Evolutionary conservation across 2,329 filamentous ascomycete genomes (phyloP).

Genomic region (Curvularia verruculosa): DNA sequence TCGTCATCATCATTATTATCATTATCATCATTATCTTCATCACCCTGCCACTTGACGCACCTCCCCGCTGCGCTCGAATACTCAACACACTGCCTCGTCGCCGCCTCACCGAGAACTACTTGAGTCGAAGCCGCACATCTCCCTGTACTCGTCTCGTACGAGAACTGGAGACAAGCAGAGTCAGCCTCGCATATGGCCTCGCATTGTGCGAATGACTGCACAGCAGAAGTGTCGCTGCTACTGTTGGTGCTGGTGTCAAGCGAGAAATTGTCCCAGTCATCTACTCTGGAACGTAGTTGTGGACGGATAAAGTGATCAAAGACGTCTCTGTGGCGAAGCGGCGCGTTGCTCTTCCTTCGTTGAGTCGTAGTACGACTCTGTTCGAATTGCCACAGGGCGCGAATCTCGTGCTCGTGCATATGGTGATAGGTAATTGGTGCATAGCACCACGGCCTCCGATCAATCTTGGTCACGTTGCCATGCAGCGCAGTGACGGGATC

Average conservation of each 20-base stretch:
- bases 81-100: slow-evolving; percentile 4
- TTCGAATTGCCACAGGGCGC: slow-evolving; percentile 54
- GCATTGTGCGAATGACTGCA: slow-evolving; percentile 1
- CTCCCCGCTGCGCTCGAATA: slow-evolving; percentile 5
- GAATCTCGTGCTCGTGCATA: slow-evolving; percentile 51
- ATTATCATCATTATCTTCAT: background rate
- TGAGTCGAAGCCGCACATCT: slow-evolving; percentile 1
- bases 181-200: background rate
- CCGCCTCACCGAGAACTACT: background rate
- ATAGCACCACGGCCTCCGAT: slow-evolving; percentile 55
- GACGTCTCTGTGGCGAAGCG: slow-evolving; percentile 11
- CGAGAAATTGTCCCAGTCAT: slow-evolving; percentile 11
- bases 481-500: slow-evolving; percentile 33
- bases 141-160: background rate
- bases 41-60: slow-evolving; percentile 3
- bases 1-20: background rate
- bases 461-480: slow-evolving; percentile 26
- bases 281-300: background rate
- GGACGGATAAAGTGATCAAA: slow-evolving; percentile 15
- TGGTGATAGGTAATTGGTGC: slow-evolving; percentile 57
- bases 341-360: background rate
- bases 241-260: background rate
- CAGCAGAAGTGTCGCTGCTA: background rate
- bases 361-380: slow-evolving; percentile 25
- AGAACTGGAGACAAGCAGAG: slow-evolving; percentile 10